phyloP scores from a whole-genome alignment of 2,329 filamentous ascomycete genomes.

The Juglanconis juglandina region DNA sequence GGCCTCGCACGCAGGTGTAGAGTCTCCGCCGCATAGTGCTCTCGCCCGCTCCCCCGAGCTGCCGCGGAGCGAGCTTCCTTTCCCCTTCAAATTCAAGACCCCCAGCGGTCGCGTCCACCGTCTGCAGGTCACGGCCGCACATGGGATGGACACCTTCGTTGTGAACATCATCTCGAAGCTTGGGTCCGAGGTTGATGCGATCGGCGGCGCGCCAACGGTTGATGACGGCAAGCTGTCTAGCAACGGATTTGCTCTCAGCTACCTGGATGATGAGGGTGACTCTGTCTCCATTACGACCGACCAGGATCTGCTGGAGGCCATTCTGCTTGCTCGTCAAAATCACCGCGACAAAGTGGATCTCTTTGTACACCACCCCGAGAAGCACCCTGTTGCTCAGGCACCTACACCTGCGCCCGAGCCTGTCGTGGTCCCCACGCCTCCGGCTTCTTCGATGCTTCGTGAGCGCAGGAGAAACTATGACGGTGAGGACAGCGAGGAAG shows the following conservation, averaged over 20 bases:
- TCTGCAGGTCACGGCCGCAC: conserved; percentile 75
- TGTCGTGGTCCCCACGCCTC: conserved; percentile 40
- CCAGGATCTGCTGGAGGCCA: conserved; percentile 86
- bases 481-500: conserved; percentile 49
- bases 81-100: conserved; percentile 99
- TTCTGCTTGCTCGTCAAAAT: conserved; percentile 73
- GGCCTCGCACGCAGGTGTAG: conserved; percentile 83
- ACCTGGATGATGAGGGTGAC: conserved; percentile 94
- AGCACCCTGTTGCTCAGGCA: conserved; percentile 71
- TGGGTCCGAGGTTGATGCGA: conserved; percentile 73
- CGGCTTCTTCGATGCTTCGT: conserved; percentile 46
- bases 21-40: conserved; percentile 68
- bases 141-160: conserved; percentile 78
- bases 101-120: conserved; percentile 92
- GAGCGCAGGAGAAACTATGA: conserved; percentile 49
- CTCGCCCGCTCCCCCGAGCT: conserved; percentile 51
- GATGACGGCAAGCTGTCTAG: conserved; percentile 75
- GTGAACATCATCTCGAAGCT: conserved; percentile 77
- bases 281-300: conserved; percentile 96
- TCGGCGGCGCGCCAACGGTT: conserved; percentile 76
- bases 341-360: conserved; percentile 91
- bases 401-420: conserved; percentile 43
- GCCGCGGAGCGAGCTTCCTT: conserved; percentile 68
- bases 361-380: conserved; percentile 90
- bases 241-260: conserved; percentile 86